Evolutionary conservation across 176 grass and related monocot genomes (phyloP), one percentile per base, ranked within the genome.

Genomic region (Raddia guianensis): DNA sequence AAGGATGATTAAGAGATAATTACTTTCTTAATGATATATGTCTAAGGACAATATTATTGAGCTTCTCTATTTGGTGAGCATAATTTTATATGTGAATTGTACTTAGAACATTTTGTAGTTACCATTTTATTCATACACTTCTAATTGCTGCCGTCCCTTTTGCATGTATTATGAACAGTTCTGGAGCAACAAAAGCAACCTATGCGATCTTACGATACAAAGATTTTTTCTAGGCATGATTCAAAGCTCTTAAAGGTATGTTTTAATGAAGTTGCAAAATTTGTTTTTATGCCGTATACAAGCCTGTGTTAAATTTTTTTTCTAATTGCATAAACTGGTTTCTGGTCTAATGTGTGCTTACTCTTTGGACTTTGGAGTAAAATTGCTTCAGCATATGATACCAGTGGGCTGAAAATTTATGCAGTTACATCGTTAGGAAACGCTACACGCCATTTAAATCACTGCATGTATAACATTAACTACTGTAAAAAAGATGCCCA

Each of bases 171-270:
- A 65, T 49, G 13, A 73, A 66, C 80, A 90, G 74, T 91, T 77
- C 81, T 82, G 55, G 84, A 88, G 82, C 92, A 91, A 81, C 90
- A 89, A 79, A 95, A 95, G 82, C 84, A 83, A 53, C 84, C 72
- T 64, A 60, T 76, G 77, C 88, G 84, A 59, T 81, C 88, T 64
- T 89, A 98, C 84, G 95, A 91, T 83, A 27, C 61, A 9, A 93
- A 93, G 66, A 83, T 95, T 59, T 98, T 91, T 84, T 81, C 81
- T 84, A 95, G 90, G 80, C 90, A 95, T 40, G 88, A 95, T 85
- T 47, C 63, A 13, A 90, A 95, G 72, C 54, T 79, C 82, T 81
- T 82, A 64, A 99, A 99, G 90, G 92, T 99, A 85, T 79, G 58
- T 16, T 67, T 70, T 81, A 79, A 53, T 13, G 16, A 76, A 76